A percentile compares a stretch with the other conserved stretches of the same genome.
Conservation (phyloP, 2,329 filamentous ascomycete genomes). For the Penicillium freii region DNA sequence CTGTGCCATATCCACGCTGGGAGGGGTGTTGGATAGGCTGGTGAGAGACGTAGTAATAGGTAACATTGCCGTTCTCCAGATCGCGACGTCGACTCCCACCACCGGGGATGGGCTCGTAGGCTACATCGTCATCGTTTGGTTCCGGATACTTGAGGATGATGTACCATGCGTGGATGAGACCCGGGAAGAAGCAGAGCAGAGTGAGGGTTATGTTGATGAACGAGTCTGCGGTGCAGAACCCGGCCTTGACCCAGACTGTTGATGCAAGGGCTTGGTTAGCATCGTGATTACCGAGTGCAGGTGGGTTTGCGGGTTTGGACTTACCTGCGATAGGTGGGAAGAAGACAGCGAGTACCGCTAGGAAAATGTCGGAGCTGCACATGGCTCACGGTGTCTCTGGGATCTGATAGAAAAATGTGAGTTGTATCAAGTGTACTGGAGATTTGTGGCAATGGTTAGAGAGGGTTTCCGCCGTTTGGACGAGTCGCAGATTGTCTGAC, state of each 20-base stretch:
- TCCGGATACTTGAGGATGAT: conserved; percentile 92
- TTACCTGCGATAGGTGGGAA: conserved; percentile 60
- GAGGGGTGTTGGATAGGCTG: conserved; percentile 36
- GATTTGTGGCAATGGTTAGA: neutral
- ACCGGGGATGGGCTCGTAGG: conserved; percentile 64
- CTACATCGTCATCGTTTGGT: conserved; percentile 55
- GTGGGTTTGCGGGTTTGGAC: conserved; percentile 21
- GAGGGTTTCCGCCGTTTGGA: neutral
- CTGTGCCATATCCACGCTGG: conserved; percentile 41
- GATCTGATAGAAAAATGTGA: conserved; percentile 5
- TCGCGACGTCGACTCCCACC: conserved; percentile 47
- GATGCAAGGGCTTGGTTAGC: conserved; percentile 31
- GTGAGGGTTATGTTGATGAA: conserved; percentile 94
- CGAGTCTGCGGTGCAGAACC: conserved; percentile 87
- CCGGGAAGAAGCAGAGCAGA: conserved; percentile 74
- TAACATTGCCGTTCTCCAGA: conserved; percentile 53
- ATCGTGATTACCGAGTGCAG: neutral
- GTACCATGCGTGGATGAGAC: conserved; percentile 95
- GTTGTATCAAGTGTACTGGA: neutral
- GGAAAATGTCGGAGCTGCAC: conserved; percentile 61
- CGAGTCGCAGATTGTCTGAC: conserved; percentile 2
- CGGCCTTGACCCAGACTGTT: conserved; percentile 92
- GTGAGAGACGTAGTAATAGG: conserved; percentile 72
- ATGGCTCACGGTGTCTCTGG: conserved; percentile 36
- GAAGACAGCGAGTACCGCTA: conserved; percentile 60